Evolutionary conservation across 2,329 filamentous ascomycete species (phyloP), one percentile per base, ranked within the genome.

Genomic region (Scedosporium boydii): DNA sequence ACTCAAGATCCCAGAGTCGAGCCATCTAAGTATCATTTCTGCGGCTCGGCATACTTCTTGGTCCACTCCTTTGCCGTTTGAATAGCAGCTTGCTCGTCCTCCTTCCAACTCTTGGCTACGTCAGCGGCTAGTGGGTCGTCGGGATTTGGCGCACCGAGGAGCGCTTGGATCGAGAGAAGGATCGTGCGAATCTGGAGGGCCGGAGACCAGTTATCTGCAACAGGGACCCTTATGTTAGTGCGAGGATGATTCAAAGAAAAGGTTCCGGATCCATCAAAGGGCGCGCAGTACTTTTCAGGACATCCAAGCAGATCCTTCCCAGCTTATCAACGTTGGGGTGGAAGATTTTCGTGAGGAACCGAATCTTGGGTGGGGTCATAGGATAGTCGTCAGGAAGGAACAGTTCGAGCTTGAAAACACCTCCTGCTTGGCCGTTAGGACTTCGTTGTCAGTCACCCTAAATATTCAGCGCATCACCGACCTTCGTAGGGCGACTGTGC

Each of bases 321-420:
- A 99, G 86, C 77, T 96, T 96, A 75, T 99, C 95, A 69, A 99
- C 97, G 75, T 99, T 99, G 60, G 95, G 95, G 75, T 99, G 96
- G 77, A 98, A 99, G 75, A 99, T 98, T 79, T 96, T 97, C 69
- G 96, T 99, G 60, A 99, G 82, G 77, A 99, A 99, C 62, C 95
- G 90, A 72, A 99, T 97, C 82, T 97, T 97, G 56, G 95, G 95
- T 61, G 95, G 93, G 41, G 92, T 96, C 95, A 99, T 99, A 51
- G 95, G 95, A 75, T 99, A 99, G 79, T 99, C 95, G 72, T 99
- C 95, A 55, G 96, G 96, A 26, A 99, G 84, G 76, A 99, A 99
- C 21, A 99, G 86, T 76, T 99, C 95, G 65, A 98, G 88, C 77
- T 96, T 93, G 82, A 99, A 99, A 66, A 96, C 84, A 58, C 96